Evolutionary conservation across 306 rosid species (phyloP), one percentile per base, ranked within the genome.

Genomic region (Glycyrrhiza uralensis): DNA sequence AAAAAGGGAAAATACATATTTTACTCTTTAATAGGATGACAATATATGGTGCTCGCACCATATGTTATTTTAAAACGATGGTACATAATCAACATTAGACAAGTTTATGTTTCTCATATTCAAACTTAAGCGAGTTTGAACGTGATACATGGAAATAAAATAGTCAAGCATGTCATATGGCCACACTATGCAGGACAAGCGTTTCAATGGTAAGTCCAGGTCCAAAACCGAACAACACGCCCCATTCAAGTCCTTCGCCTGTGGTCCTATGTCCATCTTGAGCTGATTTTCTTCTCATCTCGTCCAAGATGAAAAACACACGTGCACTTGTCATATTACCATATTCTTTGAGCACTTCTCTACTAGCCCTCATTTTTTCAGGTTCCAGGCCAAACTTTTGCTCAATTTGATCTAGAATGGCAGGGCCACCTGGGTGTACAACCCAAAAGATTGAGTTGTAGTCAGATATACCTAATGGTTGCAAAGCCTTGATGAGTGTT

Each of bases 301-400:
- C 84, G 35, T 89, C 90, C 75, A 87, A 47, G 32, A 89, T 87
- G 57, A 89, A 89, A 11, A 87, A 22, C 9, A 89, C 96, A 66
- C 92, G 87, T 1, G 96, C 96, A 50, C 96, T 87, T 3, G 92
- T 81, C 96, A 87, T 88, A 70, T 90, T 90, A 0, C 94, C 96
- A n/a, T 74, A 90, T 5, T 88, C 92, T 3, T 86, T 82, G 0
- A 88, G 82, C 7, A 90, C 79, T 0, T 89, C 81, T 5, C 90
- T 80, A 0, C 75, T 76, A 13, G 75, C 80, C 4, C 11, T 66
- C 80, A 76, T 66, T 61, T 76, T 76, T 7, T 76, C 74, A 3
- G 69, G 69, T 4, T 76, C 66, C 5, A 76, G 41, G 8, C 18
- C 39, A 12, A 76, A 55, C 52, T 76, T 76, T 1, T 33, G 12